phyloP scores from a whole-genome alignment of 1,284 basidiomycete genomes.

The Rhodofomes roseus region DNA sequence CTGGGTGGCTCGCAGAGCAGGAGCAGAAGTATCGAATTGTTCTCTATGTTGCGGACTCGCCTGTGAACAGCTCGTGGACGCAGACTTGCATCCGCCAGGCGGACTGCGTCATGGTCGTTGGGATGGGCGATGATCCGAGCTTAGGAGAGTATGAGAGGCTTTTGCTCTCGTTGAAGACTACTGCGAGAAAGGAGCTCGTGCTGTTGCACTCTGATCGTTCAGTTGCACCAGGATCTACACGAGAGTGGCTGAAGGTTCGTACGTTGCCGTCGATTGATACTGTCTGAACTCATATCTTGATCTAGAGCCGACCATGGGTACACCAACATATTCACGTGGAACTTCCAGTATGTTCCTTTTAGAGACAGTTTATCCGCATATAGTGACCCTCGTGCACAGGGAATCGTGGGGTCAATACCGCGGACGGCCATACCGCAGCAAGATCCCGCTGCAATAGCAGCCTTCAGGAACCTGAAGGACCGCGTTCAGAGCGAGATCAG shows the following conservation, averaged over 20 bases:
- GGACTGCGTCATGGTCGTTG: constrained; percentile 94
- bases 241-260: constrained; percentile 90
- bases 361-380: not conserved
- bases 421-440: constrained; percentile 55
- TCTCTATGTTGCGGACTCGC: constrained; percentile 91
- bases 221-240: constrained; percentile 88
- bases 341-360: constrained; percentile 54
- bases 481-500: constrained; percentile 87
- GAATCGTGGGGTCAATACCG: constrained; percentile 63
- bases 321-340: constrained; percentile 92
- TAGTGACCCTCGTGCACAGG: constrained; percentile 30
- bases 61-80: constrained; percentile 93
- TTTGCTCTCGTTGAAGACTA: constrained; percentile 92
- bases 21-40: constrained; percentile 91
- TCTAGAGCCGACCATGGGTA: constrained; percentile 89
- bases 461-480: constrained; percentile 88
- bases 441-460: constrained; percentile 87
- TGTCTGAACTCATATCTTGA: not conserved
- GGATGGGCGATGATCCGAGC: constrained; percentile 89
- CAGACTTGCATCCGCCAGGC: constrained; percentile 96
- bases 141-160: constrained; percentile 93
- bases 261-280: not conserved
- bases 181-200: constrained; percentile 94
- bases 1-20: constrained; percentile 92
- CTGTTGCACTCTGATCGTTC: constrained; percentile 90